A percentile compares a stretch with the other conserved stretches of the same genome.
Conservation (phyloP, 192 early-diverging fungal genomes). For the Mortierella antarctica region DNA sequence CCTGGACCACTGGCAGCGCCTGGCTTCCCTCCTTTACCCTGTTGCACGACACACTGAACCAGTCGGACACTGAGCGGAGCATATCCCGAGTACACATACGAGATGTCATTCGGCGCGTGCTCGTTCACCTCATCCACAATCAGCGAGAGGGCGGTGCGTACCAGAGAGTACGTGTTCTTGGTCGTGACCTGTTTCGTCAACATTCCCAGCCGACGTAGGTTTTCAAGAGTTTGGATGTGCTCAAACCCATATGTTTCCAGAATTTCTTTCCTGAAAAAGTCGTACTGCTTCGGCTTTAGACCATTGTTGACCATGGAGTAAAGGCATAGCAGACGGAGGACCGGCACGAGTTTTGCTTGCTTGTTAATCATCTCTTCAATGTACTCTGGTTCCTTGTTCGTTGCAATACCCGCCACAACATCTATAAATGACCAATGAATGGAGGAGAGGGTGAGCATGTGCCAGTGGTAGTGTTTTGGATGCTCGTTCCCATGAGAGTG, state of each 20-base stretch:
- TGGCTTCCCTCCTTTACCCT: slow-evolving; percentile 37
- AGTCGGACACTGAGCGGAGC: slow-evolving; percentile 92
- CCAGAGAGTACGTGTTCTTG: slow-evolving; percentile 62
- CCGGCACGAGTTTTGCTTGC: slow-evolving; percentile 74
- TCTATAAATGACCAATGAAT: slow-evolving; percentile 57
- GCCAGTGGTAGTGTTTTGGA: neutral
- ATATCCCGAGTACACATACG: slow-evolving; percentile 96
- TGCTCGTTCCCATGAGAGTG: neutral
- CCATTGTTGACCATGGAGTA: slow-evolving; percentile 86
- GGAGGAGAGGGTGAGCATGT: slow-evolving; percentile 24
- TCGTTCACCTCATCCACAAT: slow-evolving; percentile 92
- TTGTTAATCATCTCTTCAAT: slow-evolving; percentile 89
- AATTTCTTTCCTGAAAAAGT: slow-evolving; percentile 86
- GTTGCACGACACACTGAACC: slow-evolving; percentile 74
- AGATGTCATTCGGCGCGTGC: slow-evolving; percentile 84
- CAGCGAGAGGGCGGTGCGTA: slow-evolving; percentile 79
- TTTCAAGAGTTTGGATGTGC: slow-evolving; percentile 89
- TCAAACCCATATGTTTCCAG: slow-evolving; percentile 91
- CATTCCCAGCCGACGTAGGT: slow-evolving; percentile 76
- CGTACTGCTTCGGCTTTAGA: slow-evolving; percentile 85
- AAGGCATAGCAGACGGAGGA: slow-evolving; percentile 86
- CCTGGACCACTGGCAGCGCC: slow-evolving; percentile 13
- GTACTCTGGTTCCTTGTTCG: slow-evolving; percentile 76
- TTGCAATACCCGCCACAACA: slow-evolving; percentile 77
- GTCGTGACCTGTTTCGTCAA: slow-evolving; percentile 62